Conservation (phyloP, 805 yeast genomes). For the Saccharomycopsis capsularis region DNA sequence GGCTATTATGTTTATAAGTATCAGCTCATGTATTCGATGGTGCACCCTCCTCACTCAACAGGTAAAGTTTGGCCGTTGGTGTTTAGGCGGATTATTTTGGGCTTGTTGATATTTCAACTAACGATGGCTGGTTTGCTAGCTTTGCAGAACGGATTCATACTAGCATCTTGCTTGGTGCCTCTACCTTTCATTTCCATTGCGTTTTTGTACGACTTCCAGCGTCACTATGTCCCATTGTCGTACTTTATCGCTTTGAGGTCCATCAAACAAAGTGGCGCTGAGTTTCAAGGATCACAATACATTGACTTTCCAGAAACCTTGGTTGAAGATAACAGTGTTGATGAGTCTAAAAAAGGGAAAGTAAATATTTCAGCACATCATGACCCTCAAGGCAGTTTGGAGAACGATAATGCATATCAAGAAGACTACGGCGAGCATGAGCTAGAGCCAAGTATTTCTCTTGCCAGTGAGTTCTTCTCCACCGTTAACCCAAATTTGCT, state of each 20-base stretch:
- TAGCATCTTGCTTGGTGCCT: constrained; percentile 69
- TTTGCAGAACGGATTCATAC: constrained; percentile 67
- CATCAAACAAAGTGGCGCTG: constrained; percentile 37
- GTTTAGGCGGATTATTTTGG: constrained; percentile 73
- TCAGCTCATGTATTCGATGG: constrained; percentile 81
- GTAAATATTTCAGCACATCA: not conserved
- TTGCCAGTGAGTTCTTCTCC: constrained; percentile 16
- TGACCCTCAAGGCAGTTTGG: not conserved
- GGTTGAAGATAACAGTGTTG: constrained; percentile 7
- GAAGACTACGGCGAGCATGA: not conserved
- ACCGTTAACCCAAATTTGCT: constrained; percentile 18
- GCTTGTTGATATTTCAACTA: constrained; percentile 75
- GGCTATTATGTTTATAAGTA: constrained; percentile 90
- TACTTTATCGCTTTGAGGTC: constrained; percentile 84
- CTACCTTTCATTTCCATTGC: constrained; percentile 63
- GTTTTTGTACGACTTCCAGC: constrained; percentile 74
- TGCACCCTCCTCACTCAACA: constrained; percentile 94
- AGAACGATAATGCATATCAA: not conserved
- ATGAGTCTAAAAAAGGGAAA: constrained; percentile 23
- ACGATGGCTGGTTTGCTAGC: constrained; percentile 91
- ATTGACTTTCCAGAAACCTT: constrained; percentile 7
- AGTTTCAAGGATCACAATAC: constrained; percentile 8
- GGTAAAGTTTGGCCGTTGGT: constrained; percentile 95
- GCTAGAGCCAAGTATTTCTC: constrained; percentile 5
- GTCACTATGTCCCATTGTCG: constrained; percentile 71